Evolutionary conservation across 2,329 filamentous ascomycete species (phyloP).

Genomic region (Ophiocordyceps australis): DNA sequence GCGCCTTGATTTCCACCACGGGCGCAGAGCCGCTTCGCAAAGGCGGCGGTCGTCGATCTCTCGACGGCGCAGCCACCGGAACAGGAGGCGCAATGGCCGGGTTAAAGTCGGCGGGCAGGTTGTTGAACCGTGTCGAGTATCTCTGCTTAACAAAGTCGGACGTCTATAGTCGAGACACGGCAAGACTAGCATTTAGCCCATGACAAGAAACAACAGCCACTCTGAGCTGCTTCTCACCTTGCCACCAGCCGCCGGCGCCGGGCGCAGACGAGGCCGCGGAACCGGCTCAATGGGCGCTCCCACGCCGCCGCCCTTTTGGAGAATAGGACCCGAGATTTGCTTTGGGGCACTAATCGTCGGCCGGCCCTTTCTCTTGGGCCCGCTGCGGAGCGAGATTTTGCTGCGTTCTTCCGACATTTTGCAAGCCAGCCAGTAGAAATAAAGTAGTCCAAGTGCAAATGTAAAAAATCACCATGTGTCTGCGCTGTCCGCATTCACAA

Average conservation of each 20-base stretch:
- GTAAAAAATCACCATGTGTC: no score
- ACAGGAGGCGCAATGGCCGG: conserved; percentile 23
- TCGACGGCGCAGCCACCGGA: conserved; percentile 45
- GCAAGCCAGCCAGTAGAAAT: no score
- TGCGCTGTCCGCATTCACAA: no score
- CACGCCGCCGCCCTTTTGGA: conserved; percentile 24
- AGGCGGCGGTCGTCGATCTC: conserved; percentile 31
- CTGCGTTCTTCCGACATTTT: conserved; percentile 47
- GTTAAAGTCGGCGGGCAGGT: conserved; percentile 51
- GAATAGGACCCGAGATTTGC: conserved; percentile 43
- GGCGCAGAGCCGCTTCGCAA: conserved; percentile 38
- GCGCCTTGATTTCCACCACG: conserved; percentile 54
- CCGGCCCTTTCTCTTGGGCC: conserved; percentile 40
- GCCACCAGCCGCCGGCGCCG: conserved; percentile 31
- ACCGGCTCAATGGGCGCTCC: conserved; percentile 10
- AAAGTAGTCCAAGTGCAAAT: no score
- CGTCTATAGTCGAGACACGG: no score
- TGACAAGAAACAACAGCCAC: no score
- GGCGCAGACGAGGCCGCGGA: conserved; percentile 23
- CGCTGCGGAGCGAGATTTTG: conserved; percentile 45
- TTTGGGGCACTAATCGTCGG: conserved; percentile 42
- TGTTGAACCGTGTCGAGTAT: conserved; percentile 86
- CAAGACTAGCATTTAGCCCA: no score
- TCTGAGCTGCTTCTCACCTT: conserved; percentile 21
- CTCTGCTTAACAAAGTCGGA: conserved; percentile 81